Base-by-base conservation (phyloP, 2,329 filamentous ascomycete species). In the Aureobasidium zeae region DNA sequence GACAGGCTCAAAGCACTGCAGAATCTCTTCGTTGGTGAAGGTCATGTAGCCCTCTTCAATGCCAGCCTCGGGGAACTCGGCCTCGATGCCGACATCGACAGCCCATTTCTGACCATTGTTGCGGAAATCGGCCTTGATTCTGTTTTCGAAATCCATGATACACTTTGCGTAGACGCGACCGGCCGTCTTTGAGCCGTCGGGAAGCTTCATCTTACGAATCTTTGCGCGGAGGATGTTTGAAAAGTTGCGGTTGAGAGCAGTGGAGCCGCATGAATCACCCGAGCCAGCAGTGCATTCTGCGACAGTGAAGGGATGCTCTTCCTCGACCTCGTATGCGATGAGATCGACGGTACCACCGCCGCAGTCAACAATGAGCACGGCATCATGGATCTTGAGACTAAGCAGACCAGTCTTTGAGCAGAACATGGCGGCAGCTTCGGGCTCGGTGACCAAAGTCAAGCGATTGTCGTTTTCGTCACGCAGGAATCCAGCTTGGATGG, bases 41-140 rank as follows among this genome's bases (percentile, higher is more conserved):
- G 89, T 96, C 91, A 98, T 98, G 71, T 95, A 96, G 38, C 91
- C 89, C 66, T 98, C 91, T 68, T 96, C 91, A 54, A 98, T 96
- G 54, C 87, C 88, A 22, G 91, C 91, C 61, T 96, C 91, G 28
- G 89, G 89, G 69, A 93, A 96, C 60, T 96, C 91, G 31, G 89
- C 87, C 71, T 98, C 91, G 57, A 98, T 96, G 59, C 91, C 91
- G 37, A 98, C 91, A 61, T 98, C 91, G 15, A 96, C 88, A 32
- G 91, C 91, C 91, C 91, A 96, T 65, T 96, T 96, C 66, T 96
- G 89, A 37, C 89, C 88, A 64, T 95, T 96, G 71, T 96, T 96
- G 52, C 91, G 80, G 81, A 98, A 98, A 65, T 96, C 91, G 37
- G 91, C 91, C 74, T 98, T 98, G 76, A 98, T 95, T 63, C 91